phyloP scores from a whole-genome alignment of 2,329 filamentous ascomycete genomes.

The Aquanectria penicillioides region DNA sequence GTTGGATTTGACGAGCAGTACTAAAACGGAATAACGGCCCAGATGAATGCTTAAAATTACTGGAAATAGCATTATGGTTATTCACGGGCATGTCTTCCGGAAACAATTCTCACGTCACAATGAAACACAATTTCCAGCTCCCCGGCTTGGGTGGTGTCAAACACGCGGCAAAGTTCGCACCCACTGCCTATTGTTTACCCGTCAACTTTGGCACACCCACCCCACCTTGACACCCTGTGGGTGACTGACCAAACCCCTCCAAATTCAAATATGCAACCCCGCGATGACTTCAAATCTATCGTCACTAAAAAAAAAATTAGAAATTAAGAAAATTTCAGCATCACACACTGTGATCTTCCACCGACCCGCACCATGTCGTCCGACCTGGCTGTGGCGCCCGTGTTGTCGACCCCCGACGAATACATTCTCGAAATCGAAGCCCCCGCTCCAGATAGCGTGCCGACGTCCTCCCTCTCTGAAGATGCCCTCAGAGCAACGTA shows the following conservation, averaged over 20 bases:
- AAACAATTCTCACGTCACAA: too few relatives aligned
- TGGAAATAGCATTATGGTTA: too few relatives aligned
- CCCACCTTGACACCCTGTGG: conserved; percentile 43
- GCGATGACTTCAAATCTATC: conserved; percentile 33
- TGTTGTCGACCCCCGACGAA: conserved; percentile 72
- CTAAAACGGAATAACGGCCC: too few relatives aligned
- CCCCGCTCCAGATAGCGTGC: conserved; percentile 50
- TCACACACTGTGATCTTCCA: background rate
- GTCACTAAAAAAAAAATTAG: conserved; percentile 19
- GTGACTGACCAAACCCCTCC: conserved; percentile 18
- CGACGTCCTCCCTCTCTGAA: conserved; percentile 57
- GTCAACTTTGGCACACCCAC: conserved; percentile 34
- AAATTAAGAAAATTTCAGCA: conserved; percentile 15
- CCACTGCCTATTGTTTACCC: background rate
- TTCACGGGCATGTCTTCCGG: too few relatives aligned
- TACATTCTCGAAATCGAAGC: conserved; percentile 68
- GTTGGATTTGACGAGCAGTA: too few relatives aligned
- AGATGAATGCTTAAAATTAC: too few relatives aligned
- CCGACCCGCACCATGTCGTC: conserved; percentile 51
- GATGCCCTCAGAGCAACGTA: conserved; percentile 81
- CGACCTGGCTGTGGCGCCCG: conserved; percentile 63
- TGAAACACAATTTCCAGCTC: too few relatives aligned
- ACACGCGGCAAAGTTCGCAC: too few relatives aligned
- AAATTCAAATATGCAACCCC: conserved; percentile 30
- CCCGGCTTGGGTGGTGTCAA: too few relatives aligned